Base-by-base conservation (phyloP, 2,329 filamentous ascomycete genomes). In the Ascocoryne sarcoides region DNA sequence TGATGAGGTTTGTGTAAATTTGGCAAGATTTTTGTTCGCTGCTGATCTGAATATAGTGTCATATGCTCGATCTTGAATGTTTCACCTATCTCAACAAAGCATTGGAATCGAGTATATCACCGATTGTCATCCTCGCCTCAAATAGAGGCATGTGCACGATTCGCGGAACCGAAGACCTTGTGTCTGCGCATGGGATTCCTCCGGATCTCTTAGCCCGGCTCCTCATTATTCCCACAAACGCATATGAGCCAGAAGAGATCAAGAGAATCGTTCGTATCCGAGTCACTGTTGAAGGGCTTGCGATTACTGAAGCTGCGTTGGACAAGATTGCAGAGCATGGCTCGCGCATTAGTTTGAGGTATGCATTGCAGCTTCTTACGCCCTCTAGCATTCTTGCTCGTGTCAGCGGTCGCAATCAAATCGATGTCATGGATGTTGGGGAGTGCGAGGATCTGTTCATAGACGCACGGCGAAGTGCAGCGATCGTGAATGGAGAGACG, bases 21-120 rank as follows among this genome's bases (percentile, higher is more conserved):
- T 33, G 14, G 7, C 16, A 30, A 32, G 7, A 39, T n/a, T 33
- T 37, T n/a, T n/a, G n/a, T n/a, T n/a, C n/a, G 18, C 26, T 42
- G 28, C 53, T 52, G 32, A 53, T 43, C 37, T 12, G 23, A 49
- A 40, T 26, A 26, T 55, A 93, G 88, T 90, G 94, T 45, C 90
- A 98, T 70, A 98, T 98, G 92, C 87, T 98, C 55, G 92, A 98
- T 63, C 84, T 98, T 54, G 92, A 98, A 70, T 94, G 89, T 70
- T 98, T 96, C 68, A 96, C 92, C 52, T 98, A 95, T 67, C 80
- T 98, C 59, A 96, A 96, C 72, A 85, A 89, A 60, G 92, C 92
- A n/a, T 75, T 98, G 53, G 92, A 98, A 71, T 89, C 86, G 41
- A 77, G 81, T 51, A 93, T 98, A 58, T 90, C 90, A 2, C 92